Evolutionary conservation across 371 early-diverging fungal species (phyloP), one percentile per base, ranked within the genome.

Genomic region (Mucor racemosus): DNA sequence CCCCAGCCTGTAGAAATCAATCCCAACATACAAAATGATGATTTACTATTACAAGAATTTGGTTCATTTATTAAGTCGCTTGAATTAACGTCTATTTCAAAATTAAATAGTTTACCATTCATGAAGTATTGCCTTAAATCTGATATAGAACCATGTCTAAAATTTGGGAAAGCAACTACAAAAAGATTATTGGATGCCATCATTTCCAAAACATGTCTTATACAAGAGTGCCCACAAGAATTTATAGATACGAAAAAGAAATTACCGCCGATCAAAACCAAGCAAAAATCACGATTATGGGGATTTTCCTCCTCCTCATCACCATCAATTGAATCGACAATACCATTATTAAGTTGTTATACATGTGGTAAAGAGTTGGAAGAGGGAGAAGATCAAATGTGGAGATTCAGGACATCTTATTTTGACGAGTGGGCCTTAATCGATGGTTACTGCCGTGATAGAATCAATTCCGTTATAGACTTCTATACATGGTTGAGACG

Each of bases 401-500:
- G 89, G 74, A 85, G 89, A 55, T 94, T 94, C 74, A 83, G 87
- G 19, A 85, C 92, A 46, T 87, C 92, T 1, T 85, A 88, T 33
- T 73, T 78, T 38, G 85, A 87, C 64, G 88, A 91, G 13, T 94
- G 94, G 93, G 77, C 84, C 14, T 88, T 90, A 35, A 89, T 95
- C 41, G 95, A 95, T 63, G 77, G 79, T 7, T 80, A 84, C 56
- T 96, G 96, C 72, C 88, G 94, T 11, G 94, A 93, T 74, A 83
- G 94, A 2, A 67, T 96, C 8, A 87, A 92, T 8, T 88, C 95
- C 10, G 93, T 88, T 9, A 89, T 91, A 66, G 94, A 93, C 64
- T 95, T 96, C 67, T 96, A 93, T 71, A 83, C 84, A n/a, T 95
- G 95, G 73, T 84, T 95, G 41, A 86, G 94, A 56, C 87, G 89